Evolutionary conservation across 139 green algal species (phyloP).

Genomic region (Chlorella vulgaris): DNA sequence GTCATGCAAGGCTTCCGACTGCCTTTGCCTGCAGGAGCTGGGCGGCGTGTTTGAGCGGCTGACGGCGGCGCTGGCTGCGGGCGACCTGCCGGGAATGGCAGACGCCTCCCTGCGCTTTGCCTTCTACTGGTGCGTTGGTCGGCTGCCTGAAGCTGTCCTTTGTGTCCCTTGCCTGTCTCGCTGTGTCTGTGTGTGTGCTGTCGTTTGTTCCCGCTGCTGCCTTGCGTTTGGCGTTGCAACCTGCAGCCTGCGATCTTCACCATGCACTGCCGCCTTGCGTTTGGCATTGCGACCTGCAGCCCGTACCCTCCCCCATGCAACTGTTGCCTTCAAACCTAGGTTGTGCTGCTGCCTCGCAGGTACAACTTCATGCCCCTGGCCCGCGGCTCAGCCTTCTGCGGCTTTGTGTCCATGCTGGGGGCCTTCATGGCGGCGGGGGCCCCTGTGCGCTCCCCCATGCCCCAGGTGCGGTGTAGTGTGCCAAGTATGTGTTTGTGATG

Average conservation of each 20-base stretch:
- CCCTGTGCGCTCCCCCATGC: conserved; percentile 76
- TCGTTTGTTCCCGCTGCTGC: neutral
- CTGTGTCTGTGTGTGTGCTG: neutral
- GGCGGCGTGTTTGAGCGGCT: conserved; percentile 67
- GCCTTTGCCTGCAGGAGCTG: conserved; percentile 67
- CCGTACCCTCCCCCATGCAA: neutral
- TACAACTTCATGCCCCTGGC: conserved; percentile 99
- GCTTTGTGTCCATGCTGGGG: conserved; percentile 84
- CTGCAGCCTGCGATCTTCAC: neutral
- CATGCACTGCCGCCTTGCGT: neutral
- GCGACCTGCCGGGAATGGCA: conserved; percentile 27
- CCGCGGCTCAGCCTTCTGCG: conserved; percentile 83
- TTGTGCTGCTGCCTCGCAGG: conserved; percentile 38
- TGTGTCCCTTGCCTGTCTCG: neutral
- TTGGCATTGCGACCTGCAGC: too few species aligned
- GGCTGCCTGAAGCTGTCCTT: too few species aligned
- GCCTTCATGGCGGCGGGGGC: conserved; percentile 84
- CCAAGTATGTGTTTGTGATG: neutral
- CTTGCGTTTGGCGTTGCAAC: neutral
- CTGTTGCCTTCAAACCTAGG: neutral
- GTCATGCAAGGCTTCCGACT: too few species aligned
- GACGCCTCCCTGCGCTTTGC: conserved; percentile 55
- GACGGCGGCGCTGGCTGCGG: conserved; percentile 50
- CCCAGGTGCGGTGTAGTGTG: conserved; percentile 51
- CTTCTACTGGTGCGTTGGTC: conserved; percentile 66